Evolutionary conservation across 2,329 filamentous ascomycete genomes (phyloP), one percentile per base, ranked within the genome.

Genomic region (Colletotrichum filicis): DNA sequence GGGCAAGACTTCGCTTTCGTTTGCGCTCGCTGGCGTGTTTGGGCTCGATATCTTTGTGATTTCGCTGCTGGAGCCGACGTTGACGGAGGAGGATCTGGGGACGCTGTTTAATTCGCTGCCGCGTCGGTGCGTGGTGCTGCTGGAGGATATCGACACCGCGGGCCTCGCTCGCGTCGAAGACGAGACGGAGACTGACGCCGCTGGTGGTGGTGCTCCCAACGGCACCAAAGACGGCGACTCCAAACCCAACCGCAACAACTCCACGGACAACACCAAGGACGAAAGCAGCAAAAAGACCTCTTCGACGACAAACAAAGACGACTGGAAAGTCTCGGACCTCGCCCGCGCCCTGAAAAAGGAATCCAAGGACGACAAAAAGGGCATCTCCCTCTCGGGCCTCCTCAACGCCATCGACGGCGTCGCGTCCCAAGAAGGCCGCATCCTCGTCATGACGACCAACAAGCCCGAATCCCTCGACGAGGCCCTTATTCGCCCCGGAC

Each of bases 331-430:
- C 3, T 80, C 80, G 16, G 84, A 85, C 74, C 79, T 85, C 37
- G 84, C 85, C 5, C 83, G 83, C 42, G 84, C 83, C 42, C 78
- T 87, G 4, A 85, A 85, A 76, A 84, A 83, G 46, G 77, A 79
- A 52, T 67, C 74, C 57, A 76, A 77, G 22, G 81, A 83, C 69
- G 83, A 83, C 35, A 83, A 83, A 74, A 82, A 83, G 73, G 81
- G 87, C n/a, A 94, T 95, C 76, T 94, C 93, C 1, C 87, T 97
- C 2, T 94, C 93, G 0, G 94, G 94, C 0, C 87, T 97, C 1
- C 87, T 97, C 64, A 97, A 97, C 81, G 92, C 93, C 71, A 94
- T 97, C 73, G 94, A 97, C 78, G 93, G 94, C 67, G 93, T 95
- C 1, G 93, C 92, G 1, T 93, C 91, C 3, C 93, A 94, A 77